Evolutionary conservation across 2,329 filamentous ascomycete genomes (phyloP), one percentile per base, ranked within the genome.

Genomic region (Calycina herbarum): DNA sequence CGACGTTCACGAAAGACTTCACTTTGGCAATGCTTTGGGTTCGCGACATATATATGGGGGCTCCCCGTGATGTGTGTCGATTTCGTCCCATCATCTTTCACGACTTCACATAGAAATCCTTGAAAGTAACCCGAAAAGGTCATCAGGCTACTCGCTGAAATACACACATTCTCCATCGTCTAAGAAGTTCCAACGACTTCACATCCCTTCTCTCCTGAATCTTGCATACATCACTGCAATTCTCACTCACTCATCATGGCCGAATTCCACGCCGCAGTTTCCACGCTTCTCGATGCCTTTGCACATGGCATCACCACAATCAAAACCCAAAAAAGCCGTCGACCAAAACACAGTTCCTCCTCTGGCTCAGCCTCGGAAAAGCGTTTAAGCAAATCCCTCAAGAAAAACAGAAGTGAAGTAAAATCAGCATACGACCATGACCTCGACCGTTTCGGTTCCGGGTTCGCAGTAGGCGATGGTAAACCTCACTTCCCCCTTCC

Each of bases 381-480:
- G 75, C 24, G 79, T 79, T 69, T 81, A 77, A 63, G 75, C 75
- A 67, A 73, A 45, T 71, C 71, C 31, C 66, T 75, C 58, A 73
- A 71, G 54, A 69, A 70, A 63, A 71, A 66, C 56, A 69, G 69
- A 61, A 56, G 64, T 24, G 70, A 78, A 67, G 76, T 86, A 10
- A 76, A 77, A 57, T 74, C 76, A 27, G 78, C 77, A 6, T 85
- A 85, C 69, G 77, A 77, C 2, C 76, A 76, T 8, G 77, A 77
- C 13, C 70, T 82, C 3, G 78, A 77, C 1, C 76, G 78, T 48
- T 73, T 77, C 59, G 83, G 82, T 8, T 74, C 73, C 45, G 75
- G 74, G 1, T 78, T 85, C 38, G 78, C 80, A 35, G 77, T 77
- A 64, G 83, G 83, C 20, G 83, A 85, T 72, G 77, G 82, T 83